Base-by-base conservation (phyloP, 1,284 basidiomycete genomes). In the Sphagnurus paluster region DNA sequence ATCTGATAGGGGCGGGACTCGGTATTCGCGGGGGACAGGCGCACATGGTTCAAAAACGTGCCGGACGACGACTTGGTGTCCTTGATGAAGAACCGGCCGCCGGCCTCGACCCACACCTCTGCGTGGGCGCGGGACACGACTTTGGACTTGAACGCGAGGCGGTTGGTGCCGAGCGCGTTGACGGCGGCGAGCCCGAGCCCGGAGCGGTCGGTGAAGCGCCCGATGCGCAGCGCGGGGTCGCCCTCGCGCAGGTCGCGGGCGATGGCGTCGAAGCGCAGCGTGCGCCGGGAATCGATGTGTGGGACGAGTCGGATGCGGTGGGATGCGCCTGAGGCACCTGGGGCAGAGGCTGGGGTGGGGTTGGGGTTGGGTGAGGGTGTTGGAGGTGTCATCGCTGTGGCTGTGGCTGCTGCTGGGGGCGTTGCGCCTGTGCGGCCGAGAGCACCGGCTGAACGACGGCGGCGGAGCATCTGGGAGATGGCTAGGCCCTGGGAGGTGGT, bases 41-140 rank as follows among this genome's bases (percentile, higher is more conserved):
- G 74, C 49, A 96, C 85, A 63, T 98, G 97, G 67, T 99, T 99
- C 50, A 99, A 75, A 67, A 99, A 99, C 0, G 97, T 99, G 29
- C 96, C 96, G 0, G 86, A 90, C 34, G 86, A 90, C 26, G 83
- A 88, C 65, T 92, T 91, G 8, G 95, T 97, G 64, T 99, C 96
- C 48, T 83, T 83, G 56, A 99, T 91, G 64, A 77, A 93, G 65
- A 98, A 98, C 67, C 82, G 74, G 11, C 75, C 78, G 0, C 70
- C 72, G 4, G 58, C 46, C 49, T 82, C 79, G 50, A 84, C 82
- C 93, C 93, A 98, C 34, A 98, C 83, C 75, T 98, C 96, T 0
- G 96, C 96, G 64, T 98, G 96, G 1, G 89, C 84, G 30, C 96
- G 79, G 33, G 87, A 92, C 60, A 99, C 96, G 61, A 98, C 96